Conservation (phyloP, 257 asterid species). For the Cynanchum wilfordii region DNA sequence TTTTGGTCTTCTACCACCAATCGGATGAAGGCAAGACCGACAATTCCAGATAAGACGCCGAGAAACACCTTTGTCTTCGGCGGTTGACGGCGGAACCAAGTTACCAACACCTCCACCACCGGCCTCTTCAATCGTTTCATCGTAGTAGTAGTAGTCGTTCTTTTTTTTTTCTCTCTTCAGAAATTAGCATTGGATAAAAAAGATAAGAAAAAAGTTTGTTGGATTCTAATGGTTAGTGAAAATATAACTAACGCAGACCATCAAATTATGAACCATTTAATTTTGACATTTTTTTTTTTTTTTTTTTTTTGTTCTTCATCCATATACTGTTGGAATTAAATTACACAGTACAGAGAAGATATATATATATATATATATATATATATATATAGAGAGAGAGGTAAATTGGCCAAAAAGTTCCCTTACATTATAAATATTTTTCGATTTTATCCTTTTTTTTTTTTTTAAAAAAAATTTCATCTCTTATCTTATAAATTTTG, state of each 20-base stretch:
- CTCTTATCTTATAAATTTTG: no score
- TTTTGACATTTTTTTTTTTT: neutral
- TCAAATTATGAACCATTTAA: neutral
- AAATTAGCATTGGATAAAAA: neutral
- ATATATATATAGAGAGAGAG: no score
- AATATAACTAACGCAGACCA: no score
- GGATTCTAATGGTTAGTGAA: neutral
- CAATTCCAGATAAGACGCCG: conserved; percentile 6
- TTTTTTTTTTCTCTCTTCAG: neutral
- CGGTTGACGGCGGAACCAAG: conserved; percentile 29
- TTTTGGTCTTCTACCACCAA: conserved; percentile 25
- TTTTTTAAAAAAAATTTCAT: no score
- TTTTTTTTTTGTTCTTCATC: neutral
- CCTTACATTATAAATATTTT: no score
- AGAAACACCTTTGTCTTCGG: conserved; percentile 24
- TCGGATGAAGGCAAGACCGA: conserved; percentile 22
- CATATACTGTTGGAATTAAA: no score
- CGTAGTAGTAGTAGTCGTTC: neutral
- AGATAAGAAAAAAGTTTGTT: neutral
- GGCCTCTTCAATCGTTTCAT: conserved; percentile 21
- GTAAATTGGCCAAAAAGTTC: no score
- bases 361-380: no score
- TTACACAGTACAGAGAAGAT: no score
- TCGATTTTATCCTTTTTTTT: no score
- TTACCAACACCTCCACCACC: conserved; percentile 6